A percentile compares a stretch with the other conserved stretches of the same genome.
Conservation (phyloP, 768 basidiomycete species). For the Lactarius sp. region DNA sequence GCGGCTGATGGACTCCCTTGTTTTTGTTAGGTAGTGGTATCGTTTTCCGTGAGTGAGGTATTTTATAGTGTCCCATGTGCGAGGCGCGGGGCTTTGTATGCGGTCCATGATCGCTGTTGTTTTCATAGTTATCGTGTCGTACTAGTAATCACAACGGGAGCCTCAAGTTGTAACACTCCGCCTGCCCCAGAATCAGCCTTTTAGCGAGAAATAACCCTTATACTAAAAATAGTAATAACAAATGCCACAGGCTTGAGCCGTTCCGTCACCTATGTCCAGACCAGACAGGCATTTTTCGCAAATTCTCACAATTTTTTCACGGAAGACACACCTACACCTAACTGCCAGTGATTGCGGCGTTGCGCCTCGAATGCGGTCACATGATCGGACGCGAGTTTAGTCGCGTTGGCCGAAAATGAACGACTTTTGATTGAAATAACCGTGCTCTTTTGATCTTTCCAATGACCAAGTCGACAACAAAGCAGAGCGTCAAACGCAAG, state of each 20-base stretch:
- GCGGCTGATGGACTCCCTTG: not conserved
- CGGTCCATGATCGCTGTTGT: conserved; percentile 4
- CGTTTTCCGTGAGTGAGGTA: not conserved
- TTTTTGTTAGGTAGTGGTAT: not conserved
- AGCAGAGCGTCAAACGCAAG: conserved; percentile 31
- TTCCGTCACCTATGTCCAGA: too few relatives aligned
- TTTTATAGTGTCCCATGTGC: not conserved
- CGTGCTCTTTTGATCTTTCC: not conserved
- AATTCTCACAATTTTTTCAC: too few relatives aligned
- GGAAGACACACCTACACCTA: too few relatives aligned
- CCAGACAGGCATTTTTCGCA: too few relatives aligned
- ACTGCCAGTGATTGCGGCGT: too few relatives aligned
- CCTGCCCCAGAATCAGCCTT: too few relatives aligned
- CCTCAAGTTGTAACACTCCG: too few relatives aligned
- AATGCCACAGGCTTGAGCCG: too few relatives aligned
- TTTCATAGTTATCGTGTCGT: not conserved
- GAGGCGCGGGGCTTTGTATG: not conserved
- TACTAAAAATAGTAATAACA: too few relatives aligned
- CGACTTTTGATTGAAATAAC: not conserved
- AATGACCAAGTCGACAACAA: conserved; percentile 17
- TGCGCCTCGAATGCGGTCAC: conserved; percentile 8
- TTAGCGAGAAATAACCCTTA: too few relatives aligned
- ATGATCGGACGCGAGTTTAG: conserved; percentile 13
- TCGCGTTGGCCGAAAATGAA: not conserved
- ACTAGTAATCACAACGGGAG: not conserved